Evolutionary conservation across 768 basidiomycete genomes (phyloP).

Genomic region (Rhodocollybia butyracea): DNA sequence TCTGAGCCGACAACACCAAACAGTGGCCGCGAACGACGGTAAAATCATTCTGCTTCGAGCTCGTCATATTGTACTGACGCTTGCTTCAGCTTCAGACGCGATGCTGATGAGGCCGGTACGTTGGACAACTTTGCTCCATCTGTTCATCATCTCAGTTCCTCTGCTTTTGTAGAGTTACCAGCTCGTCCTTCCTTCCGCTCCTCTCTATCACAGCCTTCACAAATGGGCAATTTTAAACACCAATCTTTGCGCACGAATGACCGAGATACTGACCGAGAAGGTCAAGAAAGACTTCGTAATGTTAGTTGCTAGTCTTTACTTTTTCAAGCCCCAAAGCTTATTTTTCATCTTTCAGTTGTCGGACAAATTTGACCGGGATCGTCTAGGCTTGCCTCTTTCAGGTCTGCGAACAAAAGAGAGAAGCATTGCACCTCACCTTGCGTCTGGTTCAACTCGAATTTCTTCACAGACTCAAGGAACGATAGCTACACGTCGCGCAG

Average conservation of each 20-base stretch:
- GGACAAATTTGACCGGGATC: slow-evolving; percentile 84
- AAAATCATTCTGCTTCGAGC: slow-evolving; percentile 14
- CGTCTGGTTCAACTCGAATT: slow-evolving; percentile 39
- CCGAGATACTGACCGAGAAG: slow-evolving; percentile 67
- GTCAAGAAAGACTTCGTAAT: slow-evolving; percentile 74
- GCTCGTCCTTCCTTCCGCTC: slow-evolving; percentile 70
- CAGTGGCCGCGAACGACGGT: slow-evolving; percentile 69
- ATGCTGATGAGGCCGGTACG: slow-evolving; percentile 71
- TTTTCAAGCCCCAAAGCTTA: slow-evolving; percentile 7
- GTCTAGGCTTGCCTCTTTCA: slow-evolving; percentile 53
- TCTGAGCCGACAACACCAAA: slow-evolving; percentile 52
- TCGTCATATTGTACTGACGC: slow-evolving; percentile 13
- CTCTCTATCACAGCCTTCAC: slow-evolving; percentile 74
- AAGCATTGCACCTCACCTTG: slow-evolving; percentile 61
- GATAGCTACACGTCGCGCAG: slow-evolving; percentile 42
- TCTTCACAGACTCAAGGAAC: slow-evolving; percentile 31
- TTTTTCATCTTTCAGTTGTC: slow-evolving; percentile 53
- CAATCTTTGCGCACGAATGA: slow-evolving; percentile 73
- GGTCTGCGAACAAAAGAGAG: slow-evolving; percentile 62
- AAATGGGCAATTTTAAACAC: slow-evolving; percentile 93
- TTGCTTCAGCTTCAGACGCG: slow-evolving; percentile 62
- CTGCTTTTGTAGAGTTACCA: slow-evolving; percentile 44
- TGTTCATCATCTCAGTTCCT: slow-evolving; percentile 4
- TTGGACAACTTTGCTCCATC: slow-evolving; percentile 3
- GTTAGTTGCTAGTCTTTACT: slow-evolving; percentile 41